Percentiles rank a stretch among this genome's conserved stretches.
Conservation (phyloP, 2,329 filamentous ascomycete genomes). For the Penicillium sp. region DNA sequence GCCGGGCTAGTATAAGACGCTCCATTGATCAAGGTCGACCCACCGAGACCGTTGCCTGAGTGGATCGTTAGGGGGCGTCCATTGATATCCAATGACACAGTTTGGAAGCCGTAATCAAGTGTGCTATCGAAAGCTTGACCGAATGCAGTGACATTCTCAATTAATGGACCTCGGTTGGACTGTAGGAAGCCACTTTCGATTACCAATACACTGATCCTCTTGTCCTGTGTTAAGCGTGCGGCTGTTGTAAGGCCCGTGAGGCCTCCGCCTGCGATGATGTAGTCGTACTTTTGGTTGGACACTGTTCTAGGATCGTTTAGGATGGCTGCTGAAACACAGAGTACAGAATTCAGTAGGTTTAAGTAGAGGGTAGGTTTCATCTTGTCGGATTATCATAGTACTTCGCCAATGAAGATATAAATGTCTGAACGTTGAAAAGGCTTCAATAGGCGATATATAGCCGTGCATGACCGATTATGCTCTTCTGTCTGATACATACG, state of each 20-base stretch:
- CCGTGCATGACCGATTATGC: not conserved
- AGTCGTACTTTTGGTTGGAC: constrained; percentile 22
- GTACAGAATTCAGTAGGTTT: not conserved
- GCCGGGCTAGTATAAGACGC: constrained; percentile 28
- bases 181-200: constrained; percentile 30
- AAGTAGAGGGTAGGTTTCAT: not conserved
- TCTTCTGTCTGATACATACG: not conserved
- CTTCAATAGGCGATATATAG: not conserved
- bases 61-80: constrained; percentile 18
- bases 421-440: too few species aligned
- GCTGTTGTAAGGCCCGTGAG: constrained; percentile 27
- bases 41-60: constrained; percentile 27
- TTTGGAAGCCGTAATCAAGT: constrained; percentile 22
- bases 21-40: constrained; percentile 29
- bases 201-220: constrained; percentile 23
- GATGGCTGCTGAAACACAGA: not conserved
- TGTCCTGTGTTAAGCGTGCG: constrained; percentile 21
- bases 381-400: not conserved
- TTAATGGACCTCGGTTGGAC: constrained; percentile 19
- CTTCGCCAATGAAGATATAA: not conserved
- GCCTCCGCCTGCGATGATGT: constrained; percentile 32
- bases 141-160: constrained; percentile 24
- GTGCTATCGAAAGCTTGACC: constrained; percentile 27
- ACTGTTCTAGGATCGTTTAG: constrained; percentile 13
- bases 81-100: constrained; percentile 14